Conservation (phyloP, 768 basidiomycete species). For the Mycena crocata region DNA sequence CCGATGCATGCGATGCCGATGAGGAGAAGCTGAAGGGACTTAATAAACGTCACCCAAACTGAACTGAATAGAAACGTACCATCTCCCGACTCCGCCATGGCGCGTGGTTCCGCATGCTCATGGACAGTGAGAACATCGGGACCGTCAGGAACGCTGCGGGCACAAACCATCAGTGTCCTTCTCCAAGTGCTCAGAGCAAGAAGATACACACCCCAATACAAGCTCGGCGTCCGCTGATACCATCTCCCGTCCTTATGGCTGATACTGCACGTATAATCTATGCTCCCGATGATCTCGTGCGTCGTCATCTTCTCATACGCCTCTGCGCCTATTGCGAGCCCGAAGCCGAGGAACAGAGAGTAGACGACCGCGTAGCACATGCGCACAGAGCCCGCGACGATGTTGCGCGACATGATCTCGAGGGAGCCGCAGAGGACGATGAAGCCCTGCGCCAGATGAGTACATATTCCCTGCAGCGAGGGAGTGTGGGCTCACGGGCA, state of each 20-base stretch:
- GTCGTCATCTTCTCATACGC: slow-evolving; percentile 70
- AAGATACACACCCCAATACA: slow-evolving; percentile 72
- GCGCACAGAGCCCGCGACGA: slow-evolving; percentile 87
- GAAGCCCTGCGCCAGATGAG: slow-evolving; percentile 56
- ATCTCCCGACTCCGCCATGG: slow-evolving; percentile 68
- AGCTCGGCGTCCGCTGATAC: slow-evolving; percentile 78
- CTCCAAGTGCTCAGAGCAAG: not conserved
- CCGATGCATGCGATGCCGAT: slow-evolving; percentile 74
- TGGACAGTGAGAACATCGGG: slow-evolving; percentile 73
- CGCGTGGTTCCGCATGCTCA: slow-evolving; percentile 75
- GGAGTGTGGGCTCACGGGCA: slow-evolving; percentile 62
- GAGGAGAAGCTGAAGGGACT: slow-evolving; percentile 53
- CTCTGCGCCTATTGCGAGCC: slow-evolving; percentile 83
- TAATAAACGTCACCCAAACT: not conserved
- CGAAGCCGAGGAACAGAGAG: slow-evolving; percentile 83
- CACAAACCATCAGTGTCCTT: not conserved
- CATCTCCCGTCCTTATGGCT: slow-evolving; percentile 74
- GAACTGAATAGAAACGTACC: slow-evolving; percentile 47
- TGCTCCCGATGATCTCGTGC: slow-evolving; percentile 56
- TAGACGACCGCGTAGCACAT: slow-evolving; percentile 85
- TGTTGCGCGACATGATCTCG: slow-evolving; percentile 83
- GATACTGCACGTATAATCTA: slow-evolving; percentile 69
- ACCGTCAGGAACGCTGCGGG: slow-evolving; percentile 75
- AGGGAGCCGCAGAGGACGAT: slow-evolving; percentile 79
- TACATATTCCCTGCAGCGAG: slow-evolving; percentile 31